Percentiles rank a stretch among this genome's conserved stretches.
Conservation (phyloP, 1,284 basidiomycete genomes). For the Boletellus deceptivus region DNA sequence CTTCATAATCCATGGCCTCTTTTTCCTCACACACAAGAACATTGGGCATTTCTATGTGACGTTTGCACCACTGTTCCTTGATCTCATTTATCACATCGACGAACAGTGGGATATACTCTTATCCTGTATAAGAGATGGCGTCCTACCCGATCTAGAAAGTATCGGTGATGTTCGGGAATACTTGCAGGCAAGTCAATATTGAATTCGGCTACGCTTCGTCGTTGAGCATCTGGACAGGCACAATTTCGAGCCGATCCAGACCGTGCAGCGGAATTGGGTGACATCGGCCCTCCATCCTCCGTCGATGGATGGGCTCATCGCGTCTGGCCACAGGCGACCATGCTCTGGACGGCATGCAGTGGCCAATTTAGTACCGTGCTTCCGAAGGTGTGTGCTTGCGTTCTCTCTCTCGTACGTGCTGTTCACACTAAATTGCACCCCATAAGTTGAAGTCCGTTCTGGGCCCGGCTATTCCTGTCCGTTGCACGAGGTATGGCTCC, state of each 20-base stretch:
- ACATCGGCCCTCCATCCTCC: not conserved
- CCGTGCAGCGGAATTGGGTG: not conserved
- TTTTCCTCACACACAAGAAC: conserved; percentile 10
- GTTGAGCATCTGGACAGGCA: not conserved
- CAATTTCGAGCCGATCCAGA: not conserved
- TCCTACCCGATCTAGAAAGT: conserved; percentile 16
- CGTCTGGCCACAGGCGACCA: not conserved
- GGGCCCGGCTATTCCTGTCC: conserved; percentile 10
- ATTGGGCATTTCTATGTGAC: conserved; percentile 3
- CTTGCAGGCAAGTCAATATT: conserved; percentile 3
- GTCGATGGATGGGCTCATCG: not conserved
- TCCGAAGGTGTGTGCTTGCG: not conserved
- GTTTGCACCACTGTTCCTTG: conserved; percentile 12
- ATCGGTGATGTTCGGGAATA: conserved; percentile 13
- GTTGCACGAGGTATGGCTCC: conserved; percentile 7
- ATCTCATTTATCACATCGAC: conserved; percentile 16
- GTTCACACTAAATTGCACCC: not conserved
- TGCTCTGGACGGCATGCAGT: not conserved
- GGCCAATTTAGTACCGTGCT: not conserved
- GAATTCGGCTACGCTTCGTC: not conserved
- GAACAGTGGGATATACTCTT: conserved; percentile 23
- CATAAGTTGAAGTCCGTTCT: conserved; percentile 15
- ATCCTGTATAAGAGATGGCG: conserved; percentile 16
- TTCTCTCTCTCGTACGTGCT: too few species aligned
- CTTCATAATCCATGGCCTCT: conserved; percentile 23